A percentile compares a stretch with the other conserved stretches of the same genome.
Conservation (phyloP, 176 grass and related monocot species). For the Carex pumila region DNA sequence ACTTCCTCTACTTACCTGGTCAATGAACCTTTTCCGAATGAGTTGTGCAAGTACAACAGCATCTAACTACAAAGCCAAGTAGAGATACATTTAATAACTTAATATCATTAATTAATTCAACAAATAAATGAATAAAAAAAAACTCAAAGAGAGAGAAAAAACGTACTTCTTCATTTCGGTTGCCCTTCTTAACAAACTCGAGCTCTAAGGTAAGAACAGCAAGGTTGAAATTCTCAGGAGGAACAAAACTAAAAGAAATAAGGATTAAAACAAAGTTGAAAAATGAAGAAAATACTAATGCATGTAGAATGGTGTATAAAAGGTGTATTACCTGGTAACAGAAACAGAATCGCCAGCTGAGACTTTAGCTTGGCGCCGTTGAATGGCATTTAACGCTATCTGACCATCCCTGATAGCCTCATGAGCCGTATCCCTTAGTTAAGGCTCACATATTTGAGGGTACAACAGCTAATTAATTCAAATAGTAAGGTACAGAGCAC, state of each 20-base stretch:
- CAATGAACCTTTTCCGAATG: conserved; percentile 66
- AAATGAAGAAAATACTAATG: background rate
- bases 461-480: background rate
- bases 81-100: conserved; percentile 25
- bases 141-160: background rate
- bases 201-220: conserved; percentile 74
- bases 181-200: conserved; percentile 64
- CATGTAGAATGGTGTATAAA: background rate
- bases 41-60: conserved; percentile 85
- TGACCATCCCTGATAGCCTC: conserved; percentile 49
- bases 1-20: conserved; percentile 52
- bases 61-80: conserved; percentile 59
- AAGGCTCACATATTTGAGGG: conserved; percentile 39
- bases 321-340: conserved; percentile 53
- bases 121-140: conserved; percentile 18
- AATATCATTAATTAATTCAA: background rate
- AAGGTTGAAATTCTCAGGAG: conserved; percentile 70
- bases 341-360: conserved; percentile 76
- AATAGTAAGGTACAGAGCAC: background rate
- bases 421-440: conserved; percentile 58
- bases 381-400: conserved; percentile 88
- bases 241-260: conserved; percentile 54
- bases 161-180: conserved; percentile 56
- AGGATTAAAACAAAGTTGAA: conserved; percentile 11
- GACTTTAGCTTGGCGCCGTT: conserved; percentile 82